Conservation (phyloP, 1,284 basidiomycete species). For the Cutaneotrichosporon sp. region DNA sequence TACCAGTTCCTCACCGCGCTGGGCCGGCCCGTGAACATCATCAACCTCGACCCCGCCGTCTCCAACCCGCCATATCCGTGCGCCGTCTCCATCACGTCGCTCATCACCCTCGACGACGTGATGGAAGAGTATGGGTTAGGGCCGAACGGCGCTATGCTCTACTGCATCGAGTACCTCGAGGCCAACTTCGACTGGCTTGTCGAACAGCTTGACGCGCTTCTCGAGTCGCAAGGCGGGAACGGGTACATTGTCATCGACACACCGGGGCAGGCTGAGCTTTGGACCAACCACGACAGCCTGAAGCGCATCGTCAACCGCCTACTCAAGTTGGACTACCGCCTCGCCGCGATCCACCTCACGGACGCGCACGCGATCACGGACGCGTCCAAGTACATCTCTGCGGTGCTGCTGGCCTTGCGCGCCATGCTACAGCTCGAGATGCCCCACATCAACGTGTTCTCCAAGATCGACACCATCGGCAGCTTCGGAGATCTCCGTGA, state of each 20-base stretch:
- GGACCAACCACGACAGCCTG: constrained; percentile 89
- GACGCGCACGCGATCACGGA: constrained; percentile 98
- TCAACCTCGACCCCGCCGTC: constrained; percentile 97
- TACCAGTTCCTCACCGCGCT: constrained; percentile 82
- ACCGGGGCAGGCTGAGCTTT: constrained; percentile 96
- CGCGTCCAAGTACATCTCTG: constrained; percentile 90
- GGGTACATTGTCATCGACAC: constrained; percentile 91
- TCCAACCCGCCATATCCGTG: constrained; percentile 86
- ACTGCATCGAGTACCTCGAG: constrained; percentile 97
- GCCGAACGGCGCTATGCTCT: constrained; percentile 96
- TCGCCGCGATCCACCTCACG: constrained; percentile 89
- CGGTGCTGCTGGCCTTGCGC: constrained; percentile 85
- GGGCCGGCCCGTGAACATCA: constrained; percentile 77
- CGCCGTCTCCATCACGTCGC: constrained; percentile 77
- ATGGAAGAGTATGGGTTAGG: constrained; percentile 86
- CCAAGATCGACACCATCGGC: constrained; percentile 87
- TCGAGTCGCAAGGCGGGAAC: constrained; percentile 43
- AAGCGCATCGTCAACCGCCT: constrained; percentile 75
- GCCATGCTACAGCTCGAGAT: constrained; percentile 98
- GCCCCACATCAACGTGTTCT: constrained; percentile 92
- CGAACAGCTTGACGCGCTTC: constrained; percentile 63
- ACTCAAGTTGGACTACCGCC: constrained; percentile 77
- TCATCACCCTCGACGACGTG: constrained; percentile 85
- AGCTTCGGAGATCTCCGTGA: constrained; percentile 85
- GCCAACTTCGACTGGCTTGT: constrained; percentile 95